phyloP scores from a whole-genome alignment of 768 basidiomycete genomes.

The Xerocomus spinulosus region DNA sequence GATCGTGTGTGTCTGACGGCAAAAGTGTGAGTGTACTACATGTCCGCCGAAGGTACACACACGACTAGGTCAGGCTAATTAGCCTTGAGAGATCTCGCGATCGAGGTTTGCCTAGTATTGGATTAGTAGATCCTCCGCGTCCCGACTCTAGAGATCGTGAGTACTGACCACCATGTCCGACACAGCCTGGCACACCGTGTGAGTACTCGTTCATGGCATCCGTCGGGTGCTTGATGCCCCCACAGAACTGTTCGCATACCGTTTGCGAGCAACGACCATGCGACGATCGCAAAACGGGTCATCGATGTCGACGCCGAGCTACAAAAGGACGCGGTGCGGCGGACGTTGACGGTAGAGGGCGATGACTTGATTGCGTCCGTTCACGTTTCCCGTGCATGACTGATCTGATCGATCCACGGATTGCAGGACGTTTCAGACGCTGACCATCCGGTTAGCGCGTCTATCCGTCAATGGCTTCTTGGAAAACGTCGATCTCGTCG shows the following conservation, averaged over 20 bases:
- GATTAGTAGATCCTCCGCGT: neutral
- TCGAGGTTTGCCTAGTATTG: neutral
- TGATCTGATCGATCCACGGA: slow-evolving; percentile 2
- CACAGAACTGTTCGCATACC: slow-evolving; percentile 77
- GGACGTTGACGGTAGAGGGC: slow-evolving; percentile 62
- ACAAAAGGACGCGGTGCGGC: slow-evolving; percentile 74
- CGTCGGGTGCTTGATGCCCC: too few species aligned
- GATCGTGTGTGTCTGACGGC: too few species aligned
- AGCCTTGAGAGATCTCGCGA: neutral
- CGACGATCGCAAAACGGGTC: slow-evolving; percentile 72
- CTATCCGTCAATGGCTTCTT: slow-evolving; percentile 82
- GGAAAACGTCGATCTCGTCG: slow-evolving; percentile 83
- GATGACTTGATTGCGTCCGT: slow-evolving; percentile 74
- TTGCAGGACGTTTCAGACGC: slow-evolving; percentile 62
- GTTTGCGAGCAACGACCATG: slow-evolving; percentile 70
- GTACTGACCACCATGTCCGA: slow-evolving; percentile 12
- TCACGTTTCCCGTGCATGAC: neutral
- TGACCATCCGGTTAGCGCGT: slow-evolving; percentile 82
- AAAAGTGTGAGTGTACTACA: too few species aligned
- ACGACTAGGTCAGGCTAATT: too few species aligned
- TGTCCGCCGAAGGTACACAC: too few species aligned
- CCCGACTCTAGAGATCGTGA: too few species aligned
- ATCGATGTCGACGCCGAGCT: slow-evolving; percentile 87
- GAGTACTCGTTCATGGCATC: slow-evolving; percentile 17
- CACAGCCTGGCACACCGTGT: slow-evolving; percentile 53